These are phyloP conservation scores for Corchorus olitorius DNA, from an alignment of 345 rosid genomes.

Conservation along the genomic window DNA sequence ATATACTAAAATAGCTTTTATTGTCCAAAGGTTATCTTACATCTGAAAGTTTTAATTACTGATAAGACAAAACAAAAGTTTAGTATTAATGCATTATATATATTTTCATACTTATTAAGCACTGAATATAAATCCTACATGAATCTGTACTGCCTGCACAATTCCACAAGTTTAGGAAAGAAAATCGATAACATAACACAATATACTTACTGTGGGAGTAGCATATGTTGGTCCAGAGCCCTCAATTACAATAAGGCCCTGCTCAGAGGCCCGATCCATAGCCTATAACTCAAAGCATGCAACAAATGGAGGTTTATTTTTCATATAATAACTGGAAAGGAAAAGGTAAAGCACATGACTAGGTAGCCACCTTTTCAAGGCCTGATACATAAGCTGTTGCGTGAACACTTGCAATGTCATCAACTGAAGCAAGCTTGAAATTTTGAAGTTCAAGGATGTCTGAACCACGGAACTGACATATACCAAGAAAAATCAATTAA, in stretches of 20 bases:
- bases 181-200: conserved; percentile 17
- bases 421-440: conserved; percentile 74
- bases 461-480: conserved; percentile 68
- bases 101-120: neutral
- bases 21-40: neutral
- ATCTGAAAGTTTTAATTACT: neutral
- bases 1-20: neutral
- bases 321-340: neutral
- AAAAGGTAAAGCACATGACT: neutral
- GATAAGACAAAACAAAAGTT: neutral
- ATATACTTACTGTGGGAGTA: conserved; percentile 65
- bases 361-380: conserved; percentile 71
- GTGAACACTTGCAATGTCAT: conserved; percentile 77
- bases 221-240: conserved; percentile 96
- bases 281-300: conserved; percentile 49
- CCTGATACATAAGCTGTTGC: conserved; percentile 76
- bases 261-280: conserved; percentile 70
- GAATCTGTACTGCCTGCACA: neutral
- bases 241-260: conserved; percentile 76
- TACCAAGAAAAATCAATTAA: neutral
- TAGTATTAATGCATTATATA: neutral
- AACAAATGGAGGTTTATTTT: neutral
- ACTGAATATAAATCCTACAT: neutral
- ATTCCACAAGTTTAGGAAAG: conserved; percentile 21
- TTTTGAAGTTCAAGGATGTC: conserved; percentile 65